Percentiles rank a stretch among this genome's conserved stretches.
phyloP scores from a whole-genome alignment of 1,139 yeast species.

The Debaryomyces coudertii region DNA sequence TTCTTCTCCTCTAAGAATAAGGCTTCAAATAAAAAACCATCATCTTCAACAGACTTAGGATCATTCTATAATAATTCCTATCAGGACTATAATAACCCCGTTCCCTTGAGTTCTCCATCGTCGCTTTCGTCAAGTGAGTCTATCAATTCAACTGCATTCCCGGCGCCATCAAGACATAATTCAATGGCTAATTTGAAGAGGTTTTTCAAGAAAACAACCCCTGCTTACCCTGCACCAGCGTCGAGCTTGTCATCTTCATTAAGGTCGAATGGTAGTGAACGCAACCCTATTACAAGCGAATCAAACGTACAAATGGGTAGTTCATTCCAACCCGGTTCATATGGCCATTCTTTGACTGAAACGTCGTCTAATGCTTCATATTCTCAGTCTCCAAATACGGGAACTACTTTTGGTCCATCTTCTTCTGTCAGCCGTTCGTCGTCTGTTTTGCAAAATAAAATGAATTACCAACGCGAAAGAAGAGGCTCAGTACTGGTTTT shows the following conservation, averaged over 20 bases:
- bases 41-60: slow-evolving; percentile 49
- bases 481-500: slow-evolving; percentile 42
- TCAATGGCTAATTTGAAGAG: slow-evolving; percentile 75
- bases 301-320: slow-evolving; percentile 21
- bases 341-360: slow-evolving; percentile 28
- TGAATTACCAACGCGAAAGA: slow-evolving; percentile 38
- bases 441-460: slow-evolving; percentile 33
- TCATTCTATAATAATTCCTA: slow-evolving; percentile 50
- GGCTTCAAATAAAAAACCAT: slow-evolving; percentile 25
- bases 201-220: slow-evolving; percentile 56
- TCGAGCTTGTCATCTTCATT: slow-evolving; percentile 47
- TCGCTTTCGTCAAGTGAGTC: slow-evolving; percentile 45
- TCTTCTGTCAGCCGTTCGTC: slow-evolving; percentile 35
- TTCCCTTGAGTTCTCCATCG: slow-evolving; percentile 40
- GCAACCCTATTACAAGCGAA: slow-evolving; percentile 14
- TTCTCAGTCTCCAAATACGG: slow-evolving; percentile 34
- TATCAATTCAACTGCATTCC: slow-evolving; percentile 23
- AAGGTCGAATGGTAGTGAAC: slow-evolving; percentile 32
- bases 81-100: slow-evolving; percentile 13
- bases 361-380: slow-evolving; percentile 36
- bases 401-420: slow-evolving; percentile 23
- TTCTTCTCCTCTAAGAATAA: slow-evolving; percentile 45
- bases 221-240: slow-evolving; percentile 28
- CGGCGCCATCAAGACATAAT: slow-evolving; percentile 52
- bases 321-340: slow-evolving; percentile 22